A percentile compares a stretch with the other conserved stretches of the same genome.
phyloP scores from a whole-genome alignment of 129 eudicot genomes.

The Solidago caesia region DNA sequence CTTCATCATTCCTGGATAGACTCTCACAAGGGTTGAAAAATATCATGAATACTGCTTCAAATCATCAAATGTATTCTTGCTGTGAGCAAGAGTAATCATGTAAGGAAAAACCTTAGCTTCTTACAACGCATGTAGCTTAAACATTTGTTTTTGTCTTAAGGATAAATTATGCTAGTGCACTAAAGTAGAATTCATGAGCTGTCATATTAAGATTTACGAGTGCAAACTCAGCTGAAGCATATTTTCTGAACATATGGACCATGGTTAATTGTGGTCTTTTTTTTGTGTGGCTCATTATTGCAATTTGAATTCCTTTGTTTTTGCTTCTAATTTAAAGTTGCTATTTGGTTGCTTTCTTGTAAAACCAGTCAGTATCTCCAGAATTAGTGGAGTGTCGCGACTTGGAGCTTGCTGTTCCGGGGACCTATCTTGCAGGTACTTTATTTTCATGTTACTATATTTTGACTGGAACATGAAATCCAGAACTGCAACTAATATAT shows the following conservation, averaged over 20 bases:
- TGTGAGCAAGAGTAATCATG: neutral
- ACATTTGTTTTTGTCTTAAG: neutral
- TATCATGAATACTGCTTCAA: neutral
- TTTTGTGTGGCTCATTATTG: no score
- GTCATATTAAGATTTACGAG: neutral
- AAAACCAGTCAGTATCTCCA: constrained; percentile 83
- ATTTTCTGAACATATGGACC: neutral
- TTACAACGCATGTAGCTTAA: neutral
- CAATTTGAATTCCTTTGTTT: neutral
- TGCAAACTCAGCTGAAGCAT: neutral
- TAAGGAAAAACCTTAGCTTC: neutral
- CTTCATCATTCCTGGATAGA: neutral
- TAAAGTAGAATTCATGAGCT: neutral
- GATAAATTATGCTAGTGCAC: neutral
- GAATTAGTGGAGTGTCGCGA: constrained; percentile 79
- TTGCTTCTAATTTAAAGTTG: constrained; percentile 21
- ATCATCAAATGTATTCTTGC: neutral
- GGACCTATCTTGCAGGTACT: constrained; percentile 89
- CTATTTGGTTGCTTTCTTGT: constrained; percentile 21
- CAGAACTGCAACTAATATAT: constrained; percentile 15
- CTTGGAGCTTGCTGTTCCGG: constrained; percentile 95
- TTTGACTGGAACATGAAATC: neutral
- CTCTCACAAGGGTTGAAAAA: neutral
- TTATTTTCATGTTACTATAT: constrained; percentile 12
- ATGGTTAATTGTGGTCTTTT: no score